Conservation (phyloP, 257 asterid species). For the Lavandula angustifolia region DNA sequence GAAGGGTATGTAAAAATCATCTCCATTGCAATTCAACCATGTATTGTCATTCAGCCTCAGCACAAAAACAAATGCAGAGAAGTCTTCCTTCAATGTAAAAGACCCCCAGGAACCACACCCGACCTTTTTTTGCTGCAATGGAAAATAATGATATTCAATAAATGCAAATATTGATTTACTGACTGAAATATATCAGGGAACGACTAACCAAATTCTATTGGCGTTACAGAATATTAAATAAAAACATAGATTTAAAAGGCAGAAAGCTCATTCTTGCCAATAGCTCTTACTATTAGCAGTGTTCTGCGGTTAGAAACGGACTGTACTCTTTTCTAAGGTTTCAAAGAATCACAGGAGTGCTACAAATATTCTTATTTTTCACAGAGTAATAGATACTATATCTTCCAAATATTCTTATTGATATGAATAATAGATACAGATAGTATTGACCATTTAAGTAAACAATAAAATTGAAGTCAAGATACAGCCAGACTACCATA, state of each 20-base stretch:
- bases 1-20: slow-evolving; percentile 75
- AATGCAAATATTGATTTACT: slow-evolving; percentile 19
- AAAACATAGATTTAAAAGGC: neutral
- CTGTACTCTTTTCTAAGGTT: neutral
- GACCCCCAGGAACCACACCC: slow-evolving; percentile 63
- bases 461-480: slow-evolving; percentile 6
- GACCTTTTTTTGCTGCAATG: slow-evolving; percentile 62
- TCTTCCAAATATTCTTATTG: neutral
- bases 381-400: neutral
- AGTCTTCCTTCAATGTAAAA: slow-evolving; percentile 61
- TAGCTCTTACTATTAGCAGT: slow-evolving; percentile 2
- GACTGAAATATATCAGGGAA: slow-evolving; percentile 12
- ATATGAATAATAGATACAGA: slow-evolving; percentile 5
- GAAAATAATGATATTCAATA: slow-evolving; percentile 28
- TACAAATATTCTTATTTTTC: neutral
- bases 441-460: neutral
- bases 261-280: slow-evolving; percentile 20
- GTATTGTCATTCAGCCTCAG: slow-evolving; percentile 69
- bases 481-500: slow-evolving; percentile 3
- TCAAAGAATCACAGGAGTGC: neutral
- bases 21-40: slow-evolving; percentile 78
- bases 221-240: slow-evolving; percentile 24
- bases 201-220: slow-evolving; percentile 7
- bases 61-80: slow-evolving; percentile 70
- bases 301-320: neutral